Conservation (phyloP, 2,329 filamentous ascomycete species). For the Botrytis porri region DNA sequence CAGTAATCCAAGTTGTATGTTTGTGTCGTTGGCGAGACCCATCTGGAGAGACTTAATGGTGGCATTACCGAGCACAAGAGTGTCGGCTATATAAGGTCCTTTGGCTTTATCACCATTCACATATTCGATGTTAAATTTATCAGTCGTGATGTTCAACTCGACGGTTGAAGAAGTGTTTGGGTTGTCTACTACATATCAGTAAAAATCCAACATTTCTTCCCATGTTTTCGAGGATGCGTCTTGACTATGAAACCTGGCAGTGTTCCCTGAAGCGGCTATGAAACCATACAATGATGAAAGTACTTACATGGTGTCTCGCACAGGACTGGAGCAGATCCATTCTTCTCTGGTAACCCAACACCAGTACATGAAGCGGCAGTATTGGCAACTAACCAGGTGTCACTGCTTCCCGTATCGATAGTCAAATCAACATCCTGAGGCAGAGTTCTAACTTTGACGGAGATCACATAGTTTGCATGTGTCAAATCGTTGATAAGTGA, state of each 20-base stretch:
- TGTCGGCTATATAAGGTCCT: constrained; percentile 49
- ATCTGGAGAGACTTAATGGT: constrained; percentile 51
- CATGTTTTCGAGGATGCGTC: too few relatives aligned
- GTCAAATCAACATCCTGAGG: constrained; percentile 52
- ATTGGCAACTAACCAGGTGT: constrained; percentile 53
- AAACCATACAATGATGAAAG: constrained; percentile 31
- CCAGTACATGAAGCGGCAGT: constrained; percentile 32
- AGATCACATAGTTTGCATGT: constrained; percentile 46
- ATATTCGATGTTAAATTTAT: constrained; percentile 54
- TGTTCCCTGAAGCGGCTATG: not conserved
- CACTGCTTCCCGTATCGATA: constrained; percentile 61
- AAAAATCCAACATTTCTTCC: not conserved
- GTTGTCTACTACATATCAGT: not conserved
- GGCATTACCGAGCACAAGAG: constrained; percentile 44
- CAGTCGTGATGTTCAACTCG: not conserved
- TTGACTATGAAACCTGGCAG: not conserved
- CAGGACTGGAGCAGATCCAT: constrained; percentile 14
- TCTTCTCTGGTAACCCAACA: constrained; percentile 28
- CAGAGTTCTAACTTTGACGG: constrained; percentile 56
- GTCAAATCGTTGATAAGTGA: constrained; percentile 50
- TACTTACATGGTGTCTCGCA: constrained; percentile 44
- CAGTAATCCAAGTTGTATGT: constrained; percentile 52
- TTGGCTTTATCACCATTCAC: constrained; percentile 51
- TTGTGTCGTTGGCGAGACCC: constrained; percentile 50
- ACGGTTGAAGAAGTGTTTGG: not conserved